These are phyloP conservation scores for Podila minutissima DNA, from an alignment of 192 early-diverging fungal species.

Conservation along the genomic window DNA sequence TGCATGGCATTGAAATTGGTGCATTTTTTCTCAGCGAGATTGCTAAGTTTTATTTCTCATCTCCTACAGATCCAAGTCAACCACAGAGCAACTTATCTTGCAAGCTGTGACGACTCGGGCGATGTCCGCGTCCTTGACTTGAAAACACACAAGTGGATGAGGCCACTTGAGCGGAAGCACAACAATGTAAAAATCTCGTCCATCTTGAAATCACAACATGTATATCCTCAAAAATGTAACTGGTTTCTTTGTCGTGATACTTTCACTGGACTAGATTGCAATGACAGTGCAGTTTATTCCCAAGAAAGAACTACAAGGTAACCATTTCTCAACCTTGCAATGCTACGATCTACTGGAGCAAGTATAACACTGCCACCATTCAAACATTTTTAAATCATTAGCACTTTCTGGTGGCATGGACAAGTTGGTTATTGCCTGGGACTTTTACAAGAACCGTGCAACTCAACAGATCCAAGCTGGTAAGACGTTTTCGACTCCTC, in stretches of 20 bases:
- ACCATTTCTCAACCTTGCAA: not conserved
- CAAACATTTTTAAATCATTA: slow-evolving; percentile 3
- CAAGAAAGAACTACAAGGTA: slow-evolving; percentile 61
- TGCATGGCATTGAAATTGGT: not conserved
- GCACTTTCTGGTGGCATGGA: slow-evolving; percentile 65
- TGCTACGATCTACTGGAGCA: not conserved
- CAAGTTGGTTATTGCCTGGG: slow-evolving; percentile 57
- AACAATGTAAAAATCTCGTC: slow-evolving; percentile 40
- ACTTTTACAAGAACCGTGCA: slow-evolving; percentile 56
- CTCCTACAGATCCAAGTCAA: slow-evolving; percentile 58
- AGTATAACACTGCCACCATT: not conserved
- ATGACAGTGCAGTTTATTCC: slow-evolving; percentile 60
- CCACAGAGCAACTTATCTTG: slow-evolving; percentile 54
- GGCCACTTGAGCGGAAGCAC: slow-evolving; percentile 54
- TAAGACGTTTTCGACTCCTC: slow-evolving; percentile 17
- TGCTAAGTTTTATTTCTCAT: not conserved
- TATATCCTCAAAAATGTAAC: not conserved
- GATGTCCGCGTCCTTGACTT: slow-evolving; percentile 60
- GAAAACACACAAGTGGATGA: slow-evolving; percentile 53
- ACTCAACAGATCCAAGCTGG: slow-evolving; percentile 52
- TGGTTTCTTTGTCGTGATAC: not conserved
- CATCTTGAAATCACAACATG: not conserved
- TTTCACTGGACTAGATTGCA: slow-evolving; percentile 45
- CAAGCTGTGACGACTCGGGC: slow-evolving; percentile 59
- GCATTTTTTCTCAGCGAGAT: not conserved